Conservation (phyloP, 345 rosid species). For the Streptanthus diversifolius region DNA sequence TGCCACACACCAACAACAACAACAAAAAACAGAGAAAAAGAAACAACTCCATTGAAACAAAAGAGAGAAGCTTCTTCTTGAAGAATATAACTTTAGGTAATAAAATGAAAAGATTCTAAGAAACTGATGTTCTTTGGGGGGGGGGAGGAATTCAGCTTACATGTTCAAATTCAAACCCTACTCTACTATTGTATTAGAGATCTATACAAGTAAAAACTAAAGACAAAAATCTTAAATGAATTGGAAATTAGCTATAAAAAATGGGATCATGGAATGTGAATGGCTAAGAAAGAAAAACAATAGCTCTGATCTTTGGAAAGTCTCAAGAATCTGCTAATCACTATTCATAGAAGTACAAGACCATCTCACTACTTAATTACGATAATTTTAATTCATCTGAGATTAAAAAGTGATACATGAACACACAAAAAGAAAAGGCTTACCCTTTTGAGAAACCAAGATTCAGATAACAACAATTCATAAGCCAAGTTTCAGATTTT, state of each 20-base stretch:
- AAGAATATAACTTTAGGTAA: neutral
- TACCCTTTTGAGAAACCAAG: conserved; percentile 15
- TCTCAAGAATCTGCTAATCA: neutral
- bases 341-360: neutral
- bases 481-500: neutral
- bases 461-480: neutral
- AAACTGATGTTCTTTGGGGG: neutral
- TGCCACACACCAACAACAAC: neutral
- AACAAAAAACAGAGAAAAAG: neutral
- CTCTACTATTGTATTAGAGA: neutral
- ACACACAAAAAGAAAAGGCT: neutral
- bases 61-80: conserved; percentile 6
- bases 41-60: neutral
- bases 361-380: neutral
- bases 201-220: neutral
- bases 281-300: neutral
- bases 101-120: neutral
- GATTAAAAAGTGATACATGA: neutral
- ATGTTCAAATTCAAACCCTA: conserved; percentile 1
- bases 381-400: neutral
- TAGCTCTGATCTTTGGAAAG: neutral
- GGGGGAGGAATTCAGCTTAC: neutral
- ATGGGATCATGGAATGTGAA: neutral
- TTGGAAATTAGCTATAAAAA: neutral
- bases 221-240: neutral